Percentiles rank a stretch among this genome's conserved stretches.
These are phyloP conservation scores for Lachnum nothofagi DNA, from an alignment of 2,329 filamentous ascomycete genomes.

Conservation along the genomic window DNA sequence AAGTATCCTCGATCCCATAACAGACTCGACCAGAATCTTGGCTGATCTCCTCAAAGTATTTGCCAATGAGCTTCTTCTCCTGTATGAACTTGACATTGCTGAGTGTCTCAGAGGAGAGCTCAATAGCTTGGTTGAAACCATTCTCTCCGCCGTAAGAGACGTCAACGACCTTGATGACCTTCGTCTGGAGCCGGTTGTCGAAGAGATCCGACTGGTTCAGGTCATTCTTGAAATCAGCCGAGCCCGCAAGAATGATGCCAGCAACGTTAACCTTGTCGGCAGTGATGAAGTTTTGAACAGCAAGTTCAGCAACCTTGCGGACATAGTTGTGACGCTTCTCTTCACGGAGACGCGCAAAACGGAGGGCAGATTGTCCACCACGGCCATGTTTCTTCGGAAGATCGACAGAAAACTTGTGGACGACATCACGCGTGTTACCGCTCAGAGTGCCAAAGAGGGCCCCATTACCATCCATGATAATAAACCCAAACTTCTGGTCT, in stretches of 20 bases:
- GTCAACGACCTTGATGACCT: slow-evolving; percentile 99
- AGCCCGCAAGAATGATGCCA: slow-evolving; percentile 90
- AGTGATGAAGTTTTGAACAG: slow-evolving; percentile 98
- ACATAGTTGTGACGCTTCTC: slow-evolving; percentile 99
- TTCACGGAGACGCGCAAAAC: slow-evolving; percentile 98
- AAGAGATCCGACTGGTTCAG: slow-evolving; percentile 97
- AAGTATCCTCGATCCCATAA: slow-evolving; percentile 95
- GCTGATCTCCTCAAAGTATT: slow-evolving; percentile 98
- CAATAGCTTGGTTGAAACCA: slow-evolving; percentile 99
- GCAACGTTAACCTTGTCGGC: slow-evolving; percentile 97
- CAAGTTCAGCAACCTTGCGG: slow-evolving; percentile 94
- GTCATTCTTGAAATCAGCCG: slow-evolving; percentile 99
- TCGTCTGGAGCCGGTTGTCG: slow-evolving; percentile 80
- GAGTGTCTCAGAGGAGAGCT: slow-evolving; percentile 88
- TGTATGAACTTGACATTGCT: slow-evolving; percentile 99
- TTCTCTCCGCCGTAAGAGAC: slow-evolving; percentile 99
- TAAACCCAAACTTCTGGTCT: slow-evolving; percentile 98
- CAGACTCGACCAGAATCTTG: slow-evolving; percentile 95
- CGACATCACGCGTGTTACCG: slow-evolving; percentile 91
- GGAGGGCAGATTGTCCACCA: slow-evolving; percentile 98
- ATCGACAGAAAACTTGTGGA: slow-evolving; percentile 98
- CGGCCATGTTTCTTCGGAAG: slow-evolving; percentile 99
- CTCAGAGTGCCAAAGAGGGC: slow-evolving; percentile 94
- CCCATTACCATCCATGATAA: slow-evolving; percentile 99
- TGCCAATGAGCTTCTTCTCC: slow-evolving; percentile 99